Percentiles rank a stretch among this genome's conserved stretches.
These are phyloP conservation scores for Dothistroma pini DNA, from an alignment of 2,329 filamentous ascomycete genomes.

Conservation along the genomic window DNA sequence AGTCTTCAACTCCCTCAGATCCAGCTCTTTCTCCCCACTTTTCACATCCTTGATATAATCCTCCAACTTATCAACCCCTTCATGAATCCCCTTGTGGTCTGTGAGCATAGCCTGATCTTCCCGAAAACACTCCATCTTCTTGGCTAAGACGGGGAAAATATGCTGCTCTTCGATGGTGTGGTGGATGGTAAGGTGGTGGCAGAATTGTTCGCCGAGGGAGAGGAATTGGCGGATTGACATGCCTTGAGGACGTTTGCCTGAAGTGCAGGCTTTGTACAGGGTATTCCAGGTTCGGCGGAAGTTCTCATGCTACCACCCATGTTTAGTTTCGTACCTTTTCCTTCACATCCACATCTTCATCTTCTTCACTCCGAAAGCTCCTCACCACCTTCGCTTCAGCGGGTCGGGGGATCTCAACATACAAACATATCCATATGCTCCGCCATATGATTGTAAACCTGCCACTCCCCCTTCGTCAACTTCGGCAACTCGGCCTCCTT, in stretches of 20 bases:
- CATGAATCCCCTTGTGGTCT: conserved; percentile 77
- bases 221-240: conserved; percentile 69
- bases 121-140: conserved; percentile 74
- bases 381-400: no score
- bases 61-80: conserved; percentile 44
- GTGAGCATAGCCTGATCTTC: conserved; percentile 61
- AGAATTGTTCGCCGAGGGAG: conserved; percentile 64
- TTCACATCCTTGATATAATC: conserved; percentile 35
- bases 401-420: conserved; percentile 14
- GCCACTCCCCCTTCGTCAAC: conserved; percentile 64
- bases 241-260: conserved; percentile 55
- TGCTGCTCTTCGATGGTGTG: conserved; percentile 71
- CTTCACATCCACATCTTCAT: neutral
- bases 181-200: conserved; percentile 67
- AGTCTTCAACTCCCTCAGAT: conserved; percentile 57
- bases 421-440: conserved; percentile 73
- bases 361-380: neutral
- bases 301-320: conserved; percentile 63
- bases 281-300: conserved; percentile 72
- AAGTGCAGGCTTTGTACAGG: conserved; percentile 60
- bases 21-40: conserved; percentile 58
- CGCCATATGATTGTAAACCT: conserved; percentile 66
- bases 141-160: conserved; percentile 74
- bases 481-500: conserved; percentile 52
- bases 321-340: neutral